Conservation (phyloP, 1,284 basidiomycete species). For the Apiotrichum sp. region DNA sequence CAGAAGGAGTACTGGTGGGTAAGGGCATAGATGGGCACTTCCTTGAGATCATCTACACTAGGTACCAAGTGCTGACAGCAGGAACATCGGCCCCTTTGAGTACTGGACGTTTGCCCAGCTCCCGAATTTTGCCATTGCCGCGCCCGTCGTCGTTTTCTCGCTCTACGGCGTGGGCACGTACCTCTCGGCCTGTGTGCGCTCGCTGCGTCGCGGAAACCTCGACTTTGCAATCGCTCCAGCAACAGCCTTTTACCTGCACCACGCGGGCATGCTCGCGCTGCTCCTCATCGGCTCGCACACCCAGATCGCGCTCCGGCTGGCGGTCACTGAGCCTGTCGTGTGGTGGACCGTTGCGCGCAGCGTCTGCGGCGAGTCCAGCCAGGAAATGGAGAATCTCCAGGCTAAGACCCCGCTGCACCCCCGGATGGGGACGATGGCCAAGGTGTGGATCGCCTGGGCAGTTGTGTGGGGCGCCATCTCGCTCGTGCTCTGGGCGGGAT, state of each 20-base stretch:
- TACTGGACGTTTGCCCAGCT: constrained; percentile 81
- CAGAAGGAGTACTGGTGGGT: constrained; percentile 73
- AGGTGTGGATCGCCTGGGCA: constrained; percentile 57
- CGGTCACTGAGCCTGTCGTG: constrained; percentile 68
- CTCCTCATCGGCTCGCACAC: constrained; percentile 78
- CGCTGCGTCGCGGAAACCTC: constrained; percentile 35
- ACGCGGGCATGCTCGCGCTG: constrained; percentile 52
- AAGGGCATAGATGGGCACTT: no score
- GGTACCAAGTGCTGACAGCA: constrained; percentile 16
- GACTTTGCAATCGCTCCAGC: constrained; percentile 51
- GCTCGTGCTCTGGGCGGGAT: constrained; percentile 74
- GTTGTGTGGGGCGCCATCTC: constrained; percentile 67
- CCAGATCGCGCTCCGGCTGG: constrained; percentile 80
- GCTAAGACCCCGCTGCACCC: no score
- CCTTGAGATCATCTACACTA: no score
- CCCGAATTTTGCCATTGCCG: constrained; percentile 79
- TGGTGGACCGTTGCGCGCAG: constrained; percentile 67
- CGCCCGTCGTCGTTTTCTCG: constrained; percentile 61
- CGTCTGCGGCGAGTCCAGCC: neutral
- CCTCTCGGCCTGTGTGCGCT: neutral
- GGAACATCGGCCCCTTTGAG: constrained; percentile 71
- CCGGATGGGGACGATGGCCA: no score
- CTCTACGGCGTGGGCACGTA: constrained; percentile 27
- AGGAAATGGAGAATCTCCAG: no score
- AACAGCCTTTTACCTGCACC: constrained; percentile 52